Evolutionary conservation across 2,329 filamentous ascomycete genomes (phyloP), one percentile per base, ranked within the genome.

Genomic region (Salinomyces thailandicus): DNA sequence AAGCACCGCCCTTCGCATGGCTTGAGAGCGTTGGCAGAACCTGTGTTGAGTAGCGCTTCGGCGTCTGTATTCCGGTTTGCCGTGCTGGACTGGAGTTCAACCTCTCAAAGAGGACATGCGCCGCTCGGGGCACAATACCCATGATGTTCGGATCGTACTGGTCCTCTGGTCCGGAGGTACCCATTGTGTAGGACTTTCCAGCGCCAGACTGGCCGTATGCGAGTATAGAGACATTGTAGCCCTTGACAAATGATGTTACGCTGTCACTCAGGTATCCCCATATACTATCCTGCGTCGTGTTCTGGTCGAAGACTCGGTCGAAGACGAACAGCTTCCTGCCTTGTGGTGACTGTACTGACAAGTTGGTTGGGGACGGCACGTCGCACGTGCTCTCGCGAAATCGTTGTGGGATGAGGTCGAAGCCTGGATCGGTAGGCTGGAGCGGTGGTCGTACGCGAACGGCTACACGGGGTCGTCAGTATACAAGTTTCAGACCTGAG

Each of bases 151-250:
- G 38, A 49, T 57, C 44, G 36, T 38, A 39, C 42, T 56, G 52
- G 53, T 95, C 87, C 15, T 62, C 62, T 2, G 87, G 85, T 4
- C 86, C 86, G 1, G 89, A 86, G 0, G 91, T 98, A 39, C 91
- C 91, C 91, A 98, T 98, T 0, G 91, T 98, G 58, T 93, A 96
- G 2, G 89, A 96, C 65, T 98, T 98, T 50, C 91, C 91, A 8
- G 91, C 86, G 38, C 91, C 91, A 18, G 91, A 98, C 67, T 98
- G 91, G 48, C 91, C 91, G 55, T 98, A 98, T 32, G 91, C 91
- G 51, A 98, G 68, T 33, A 98, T 77, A 3, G 91, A 98, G 40
- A 98, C 91, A 75, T 98, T 98, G 73, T 96, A 98, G 37, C 91
- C 91, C 57, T 95, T 85, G 1, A 91, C 68, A 51, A 98, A 98